Percentiles rank a stretch among this genome's conserved stretches.
These are phyloP conservation scores for Xerocomus potaroensis DNA, from an alignment of 768 basidiomycete species.

Conservation along the genomic window DNA sequence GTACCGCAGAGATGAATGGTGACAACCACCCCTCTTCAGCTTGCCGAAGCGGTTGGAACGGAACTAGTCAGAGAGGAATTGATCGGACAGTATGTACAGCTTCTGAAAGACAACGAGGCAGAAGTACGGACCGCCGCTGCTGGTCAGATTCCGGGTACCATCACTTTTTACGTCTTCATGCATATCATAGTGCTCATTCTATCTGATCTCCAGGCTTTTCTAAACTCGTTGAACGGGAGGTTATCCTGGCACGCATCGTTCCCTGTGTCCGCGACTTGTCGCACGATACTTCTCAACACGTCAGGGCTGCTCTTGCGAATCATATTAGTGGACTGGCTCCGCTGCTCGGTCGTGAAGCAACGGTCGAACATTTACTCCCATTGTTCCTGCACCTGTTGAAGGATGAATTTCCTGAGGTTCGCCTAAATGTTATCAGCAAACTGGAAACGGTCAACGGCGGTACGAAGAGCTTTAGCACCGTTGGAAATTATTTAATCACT, in stretches of 20 bases:
- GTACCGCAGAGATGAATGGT: neutral
- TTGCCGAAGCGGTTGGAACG: conserved; percentile 85
- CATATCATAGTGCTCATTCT: conserved; percentile 5
- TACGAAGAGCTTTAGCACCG: conserved; percentile 34
- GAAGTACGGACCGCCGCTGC: conserved; percentile 96
- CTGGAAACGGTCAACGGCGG: conserved; percentile 93
- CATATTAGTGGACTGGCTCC: conserved; percentile 97
- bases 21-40: conserved; percentile 38
- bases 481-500: conserved; percentile 1
- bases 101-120: conserved; percentile 97
- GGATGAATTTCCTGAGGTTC: conserved; percentile 97
- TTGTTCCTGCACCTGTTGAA: conserved; percentile 95
- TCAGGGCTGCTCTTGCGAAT: conserved; percentile 91
- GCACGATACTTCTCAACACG: conserved; percentile 93
- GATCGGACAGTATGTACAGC: conserved; percentile 86
- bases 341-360: conserved; percentile 86
- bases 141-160: conserved; percentile 90
- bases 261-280: conserved; percentile 94
- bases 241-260: conserved; percentile 87
- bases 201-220: conserved; percentile 70
- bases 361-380: conserved; percentile 94
- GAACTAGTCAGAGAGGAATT: conserved; percentile 93
- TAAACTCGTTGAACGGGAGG: conserved; percentile 88
- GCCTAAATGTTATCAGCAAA: conserved; percentile 97
- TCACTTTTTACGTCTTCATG: neutral